Evolutionary conservation across 2,329 filamentous ascomycete species (phyloP).

Genomic region (Verticillium klebahnii): DNA sequence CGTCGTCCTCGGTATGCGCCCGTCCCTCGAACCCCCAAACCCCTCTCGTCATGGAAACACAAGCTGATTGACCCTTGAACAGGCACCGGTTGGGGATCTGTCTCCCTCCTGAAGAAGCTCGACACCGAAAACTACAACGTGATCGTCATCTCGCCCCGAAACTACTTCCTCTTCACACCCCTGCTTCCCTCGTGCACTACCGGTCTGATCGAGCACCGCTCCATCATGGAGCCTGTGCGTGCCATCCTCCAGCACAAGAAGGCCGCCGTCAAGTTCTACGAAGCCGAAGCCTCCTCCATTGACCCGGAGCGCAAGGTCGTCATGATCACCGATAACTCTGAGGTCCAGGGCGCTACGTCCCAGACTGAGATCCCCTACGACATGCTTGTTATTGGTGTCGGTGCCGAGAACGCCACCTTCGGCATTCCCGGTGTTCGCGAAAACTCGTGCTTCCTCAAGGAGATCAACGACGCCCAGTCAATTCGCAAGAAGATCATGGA

Average conservation of each 20-base stretch:
- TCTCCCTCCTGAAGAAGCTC: slow-evolving; percentile 96
- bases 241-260: slow-evolving; percentile 95
- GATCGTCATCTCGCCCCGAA: slow-evolving; percentile 92
- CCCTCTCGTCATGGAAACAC: neutral
- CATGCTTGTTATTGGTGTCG: slow-evolving; percentile 96
- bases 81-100: slow-evolving; percentile 95
- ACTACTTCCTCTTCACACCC: slow-evolving; percentile 99
- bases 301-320: slow-evolving; percentile 88
- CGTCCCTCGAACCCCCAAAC: too few relatives aligned
- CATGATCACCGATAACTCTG: slow-evolving; percentile 86
- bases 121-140: slow-evolving; percentile 99
- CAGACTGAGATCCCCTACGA: slow-evolving; percentile 93
- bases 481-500: slow-evolving; percentile 99
- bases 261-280: slow-evolving; percentile 91
- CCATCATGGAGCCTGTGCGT: slow-evolving; percentile 98
- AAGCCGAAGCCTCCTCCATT: slow-evolving; percentile 94
- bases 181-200: slow-evolving; percentile 96
- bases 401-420: slow-evolving; percentile 97
- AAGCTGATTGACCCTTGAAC: neutral
- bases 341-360: slow-evolving; percentile 77
- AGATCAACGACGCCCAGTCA: slow-evolving; percentile 90
- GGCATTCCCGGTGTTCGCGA: slow-evolving; percentile 94
- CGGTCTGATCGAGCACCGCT: slow-evolving; percentile 95
- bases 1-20: slow-evolving; percentile 76
- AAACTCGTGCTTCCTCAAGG: slow-evolving; percentile 96